A percentile compares a stretch with the other conserved stretches of the same genome.
phyloP scores from a whole-genome alignment of 306 rosid genomes.

The Arachis stenosperma region DNA sequence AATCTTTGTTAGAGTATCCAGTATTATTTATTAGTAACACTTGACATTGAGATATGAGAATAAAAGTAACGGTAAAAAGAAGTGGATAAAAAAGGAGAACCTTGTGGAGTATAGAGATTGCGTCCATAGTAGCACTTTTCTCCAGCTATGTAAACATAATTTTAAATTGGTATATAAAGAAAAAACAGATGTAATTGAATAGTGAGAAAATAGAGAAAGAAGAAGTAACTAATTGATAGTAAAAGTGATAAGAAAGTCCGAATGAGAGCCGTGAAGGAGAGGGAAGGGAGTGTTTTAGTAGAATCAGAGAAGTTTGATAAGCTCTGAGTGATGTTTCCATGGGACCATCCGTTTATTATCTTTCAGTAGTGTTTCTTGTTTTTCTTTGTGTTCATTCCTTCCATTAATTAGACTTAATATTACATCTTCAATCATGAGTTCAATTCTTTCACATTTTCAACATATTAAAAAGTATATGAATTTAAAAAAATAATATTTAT shows the following conservation, averaged over 20 bases:
- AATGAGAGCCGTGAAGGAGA: constrained; percentile 64
- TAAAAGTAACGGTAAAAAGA: no score
- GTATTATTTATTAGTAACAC: no score
- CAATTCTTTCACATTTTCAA: no score
- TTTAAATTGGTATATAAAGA: not conserved
- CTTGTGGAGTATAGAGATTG: constrained; percentile 72
- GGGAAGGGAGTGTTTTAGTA: constrained; percentile 86
- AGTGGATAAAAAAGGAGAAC: constrained; percentile 32
- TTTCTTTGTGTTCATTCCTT: constrained; percentile 10
- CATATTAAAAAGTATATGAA: no score
- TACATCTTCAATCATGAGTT: no score
- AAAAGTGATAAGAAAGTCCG: constrained; percentile 88
- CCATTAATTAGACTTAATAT: not conserved
- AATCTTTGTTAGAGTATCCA: no score
- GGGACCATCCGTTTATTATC: constrained; percentile 54
- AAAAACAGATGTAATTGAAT: not conserved
- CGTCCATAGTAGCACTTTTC: constrained; percentile 96
- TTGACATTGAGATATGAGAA: no score
- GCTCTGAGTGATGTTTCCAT: constrained; percentile 88
- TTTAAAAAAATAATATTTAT: no score
- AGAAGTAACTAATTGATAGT: constrained; percentile 42
- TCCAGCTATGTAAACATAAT: constrained; percentile 65
- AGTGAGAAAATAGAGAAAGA: not conserved
- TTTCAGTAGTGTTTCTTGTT: not conserved
- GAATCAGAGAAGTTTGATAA: constrained; percentile 81